Evolutionary conservation across 768 basidiomycete species (phyloP), one percentile per base, ranked within the genome.

Genomic region (Chalciporus pseudorubinellus): DNA sequence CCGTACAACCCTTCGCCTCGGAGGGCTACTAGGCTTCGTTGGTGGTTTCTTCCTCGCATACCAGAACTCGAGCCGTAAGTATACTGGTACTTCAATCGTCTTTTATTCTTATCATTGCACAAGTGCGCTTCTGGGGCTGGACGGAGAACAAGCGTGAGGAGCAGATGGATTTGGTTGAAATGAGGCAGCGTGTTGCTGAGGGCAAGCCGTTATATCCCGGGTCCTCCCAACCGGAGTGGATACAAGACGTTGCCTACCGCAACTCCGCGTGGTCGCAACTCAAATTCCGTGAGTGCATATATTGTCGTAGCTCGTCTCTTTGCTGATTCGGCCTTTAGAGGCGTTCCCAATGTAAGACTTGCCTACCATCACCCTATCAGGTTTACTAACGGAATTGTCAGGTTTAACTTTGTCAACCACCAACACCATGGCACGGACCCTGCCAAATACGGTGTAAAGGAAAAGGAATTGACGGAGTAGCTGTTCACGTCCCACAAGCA

Each of bases 111-210:
- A 60, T 49, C 54, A 59, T 33, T 40, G 42, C 11, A 20, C 44
- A 62, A 92, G 90, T 82, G 65, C 92, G 92, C n/a, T 91, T 95
- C 76, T 94, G 90, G 91, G 92, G 92, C 46, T 95, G 92, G 92
- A 73, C 82, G 6, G 92, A 95, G 72, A 95, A 95, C 72, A 80
- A 82, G 57, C 77, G 81, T 14, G 95, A 98, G 69, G 81, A 88
- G 58, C 81, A 81, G 45, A 77, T 75, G 70, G 95, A 98, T 66
- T 63, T 84, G 36, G 77, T 75, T 14, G 95, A 98, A 69, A 75
- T 98, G 39, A 82, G 80, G 41, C 82, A 88, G 56, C 83, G 82
- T 20, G 87, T 83, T 3, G 72, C 72, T 59, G 81, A 86, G 53
- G 95, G 95, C 50, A 84, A 92, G 71, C 84, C 94, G 10, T 69